Evolutionary conservation across 176 grass and related monocot species (phyloP).

Genomic region (Aegilops speltoides): DNA sequence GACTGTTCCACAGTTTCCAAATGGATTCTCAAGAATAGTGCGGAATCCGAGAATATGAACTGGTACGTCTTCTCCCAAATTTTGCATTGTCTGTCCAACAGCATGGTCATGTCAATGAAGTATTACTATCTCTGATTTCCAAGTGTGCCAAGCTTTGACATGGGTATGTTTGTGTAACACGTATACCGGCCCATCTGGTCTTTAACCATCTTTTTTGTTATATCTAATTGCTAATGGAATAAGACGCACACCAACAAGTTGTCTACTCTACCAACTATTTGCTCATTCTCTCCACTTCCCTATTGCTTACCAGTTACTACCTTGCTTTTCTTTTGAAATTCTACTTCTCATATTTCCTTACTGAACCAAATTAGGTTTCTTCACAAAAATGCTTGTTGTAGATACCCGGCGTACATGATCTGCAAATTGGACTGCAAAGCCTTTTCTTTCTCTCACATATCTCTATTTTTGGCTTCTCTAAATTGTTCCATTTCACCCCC

Average conservation of each 20-base stretch:
- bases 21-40: slow-evolving; percentile 98
- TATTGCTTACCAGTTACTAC: neutral
- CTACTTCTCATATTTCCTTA: neutral
- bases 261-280: slow-evolving; percentile 4
- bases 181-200: neutral
- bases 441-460: neutral
- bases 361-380: neutral
- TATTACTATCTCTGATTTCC: neutral
- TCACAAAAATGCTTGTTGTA: neutral
- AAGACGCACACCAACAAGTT: neutral
- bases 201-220: neutral
- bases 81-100: neutral
- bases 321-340: neutral
- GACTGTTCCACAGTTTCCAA: slow-evolving; percentile 96
- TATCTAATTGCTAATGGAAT: neutral
- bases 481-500: neutral
- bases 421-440: neutral
- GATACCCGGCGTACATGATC: neutral
- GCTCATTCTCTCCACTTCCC: neutral
- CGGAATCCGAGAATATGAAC: slow-evolving; percentile 99
- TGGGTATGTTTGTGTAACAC: neutral
- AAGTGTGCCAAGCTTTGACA: neutral
- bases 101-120: slow-evolving; percentile 15
- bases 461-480: slow-evolving; percentile 18
- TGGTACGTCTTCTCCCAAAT: slow-evolving; percentile 49